These are phyloP conservation scores for Cladosporium sp. DNA, from an alignment of 2,329 filamentous ascomycete genomes.

Conservation along the genomic window DNA sequence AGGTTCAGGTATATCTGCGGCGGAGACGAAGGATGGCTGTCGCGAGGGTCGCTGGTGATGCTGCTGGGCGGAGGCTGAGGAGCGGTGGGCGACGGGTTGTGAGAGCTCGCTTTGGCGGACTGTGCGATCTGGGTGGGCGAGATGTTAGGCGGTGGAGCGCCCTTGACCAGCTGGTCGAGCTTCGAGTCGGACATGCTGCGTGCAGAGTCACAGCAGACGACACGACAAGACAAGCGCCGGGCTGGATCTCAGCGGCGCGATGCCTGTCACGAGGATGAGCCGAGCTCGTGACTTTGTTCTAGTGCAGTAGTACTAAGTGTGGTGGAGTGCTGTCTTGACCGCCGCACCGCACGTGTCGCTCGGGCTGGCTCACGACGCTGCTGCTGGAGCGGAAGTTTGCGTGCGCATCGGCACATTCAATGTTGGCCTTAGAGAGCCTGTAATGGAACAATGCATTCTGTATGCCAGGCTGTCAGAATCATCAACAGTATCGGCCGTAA, in stretches of 20 bases:
- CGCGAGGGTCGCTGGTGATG: conserved; percentile 63
- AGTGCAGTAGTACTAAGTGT: not conserved
- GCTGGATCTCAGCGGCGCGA: not conserved
- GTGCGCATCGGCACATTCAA: no score
- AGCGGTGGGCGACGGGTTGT: conserved; percentile 31
- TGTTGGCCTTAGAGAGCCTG: not conserved
- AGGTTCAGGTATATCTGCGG: conserved; percentile 98
- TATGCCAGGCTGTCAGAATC: no score
- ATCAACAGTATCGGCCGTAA: no score
- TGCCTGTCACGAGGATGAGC: not conserved
- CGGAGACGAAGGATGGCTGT: conserved; percentile 79
- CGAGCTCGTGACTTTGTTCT: not conserved
- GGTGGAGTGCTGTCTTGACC: conserved; percentile 1
- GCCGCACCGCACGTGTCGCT: not conserved
- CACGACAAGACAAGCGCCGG: not conserved
- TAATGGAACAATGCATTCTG: not conserved
- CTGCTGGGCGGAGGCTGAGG: conserved; percentile 37
- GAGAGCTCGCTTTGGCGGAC: conserved; percentile 28
- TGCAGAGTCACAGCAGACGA: not conserved
- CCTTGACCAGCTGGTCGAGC: conserved; percentile 61
- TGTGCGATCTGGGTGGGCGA: conserved; percentile 38
- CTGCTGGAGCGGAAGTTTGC: no score
- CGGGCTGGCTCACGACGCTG: no score
- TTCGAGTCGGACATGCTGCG: conserved; percentile 16
- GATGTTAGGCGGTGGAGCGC: conserved; percentile 65